phyloP scores from a whole-genome alignment of 192 early-diverging fungal species.

The Linderina pennispora region DNA sequence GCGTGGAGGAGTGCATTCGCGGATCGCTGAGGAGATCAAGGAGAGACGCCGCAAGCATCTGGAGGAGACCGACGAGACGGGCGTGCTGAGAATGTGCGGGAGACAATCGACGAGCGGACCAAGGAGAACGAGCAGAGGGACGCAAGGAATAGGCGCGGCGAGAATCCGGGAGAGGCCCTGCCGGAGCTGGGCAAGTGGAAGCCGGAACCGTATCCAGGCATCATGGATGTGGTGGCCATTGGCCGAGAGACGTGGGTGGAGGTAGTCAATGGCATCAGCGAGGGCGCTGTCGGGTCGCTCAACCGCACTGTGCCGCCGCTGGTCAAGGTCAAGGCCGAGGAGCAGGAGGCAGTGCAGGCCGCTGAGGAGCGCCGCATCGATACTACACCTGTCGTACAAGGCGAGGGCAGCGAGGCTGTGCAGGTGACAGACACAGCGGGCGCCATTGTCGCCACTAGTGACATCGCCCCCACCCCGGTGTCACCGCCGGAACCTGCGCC shows the following conservation, averaged over 20 bases:
- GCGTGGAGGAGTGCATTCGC: slow-evolving; percentile 32
- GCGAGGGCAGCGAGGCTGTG: slow-evolving; percentile 1
- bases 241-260: slow-evolving; percentile 45
- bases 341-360: slow-evolving; percentile 5
- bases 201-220: slow-evolving; percentile 31
- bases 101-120: slow-evolving; percentile 30
- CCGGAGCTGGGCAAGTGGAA: slow-evolving; percentile 30
- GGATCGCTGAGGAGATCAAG: slow-evolving; percentile 37
- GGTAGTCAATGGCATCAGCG: slow-evolving; percentile 40
- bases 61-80: slow-evolving; percentile 22
- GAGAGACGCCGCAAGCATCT: slow-evolving; percentile 34
- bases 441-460: not conserved
- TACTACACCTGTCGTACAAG: slow-evolving; percentile 2
- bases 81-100: slow-evolving; percentile 35
- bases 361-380: slow-evolving; percentile 9
- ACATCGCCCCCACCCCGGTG: not conserved
- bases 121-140: slow-evolving; percentile 27
- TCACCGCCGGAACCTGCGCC: slow-evolving; percentile 1
- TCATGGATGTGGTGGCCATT: slow-evolving; percentile 42
- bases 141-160: slow-evolving; percentile 14
- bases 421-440: slow-evolving; percentile 23
- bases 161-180: slow-evolving; percentile 15
- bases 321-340: slow-evolving; percentile 21
- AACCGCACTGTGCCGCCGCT: slow-evolving; percentile 24
- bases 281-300: slow-evolving; percentile 36